Percentiles rank a stretch among this genome's conserved stretches.
Conservation (phyloP, 108 stramenopile genomes). For the Nitzschia inconspicua region DNA sequence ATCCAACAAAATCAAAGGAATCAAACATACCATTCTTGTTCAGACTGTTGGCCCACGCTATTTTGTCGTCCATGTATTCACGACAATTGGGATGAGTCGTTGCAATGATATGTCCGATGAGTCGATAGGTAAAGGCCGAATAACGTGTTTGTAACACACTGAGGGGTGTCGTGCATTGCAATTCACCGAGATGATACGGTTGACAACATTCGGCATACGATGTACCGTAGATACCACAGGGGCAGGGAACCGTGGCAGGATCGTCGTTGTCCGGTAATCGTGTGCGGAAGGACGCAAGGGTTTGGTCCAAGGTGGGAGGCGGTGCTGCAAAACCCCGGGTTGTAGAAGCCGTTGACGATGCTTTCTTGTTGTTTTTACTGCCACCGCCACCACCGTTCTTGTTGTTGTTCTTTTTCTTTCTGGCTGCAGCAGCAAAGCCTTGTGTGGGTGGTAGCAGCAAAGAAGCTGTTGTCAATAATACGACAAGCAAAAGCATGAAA, state of each 20-base stretch:
- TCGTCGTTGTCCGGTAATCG: conserved; percentile 56
- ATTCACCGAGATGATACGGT: conserved; percentile 28
- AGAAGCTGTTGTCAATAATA: too few relatives aligned
- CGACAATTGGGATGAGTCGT: conserved; percentile 64
- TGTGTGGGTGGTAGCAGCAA: too few relatives aligned
- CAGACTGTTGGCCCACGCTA: conserved; percentile 76
- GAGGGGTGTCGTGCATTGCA: conserved; percentile 16
- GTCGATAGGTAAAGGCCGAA: conserved; percentile 57
- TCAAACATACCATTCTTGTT: conserved; percentile 80
- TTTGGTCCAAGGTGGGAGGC: conserved; percentile 43
- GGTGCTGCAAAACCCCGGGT: conserved; percentile 73
- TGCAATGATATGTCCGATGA: conserved; percentile 54
- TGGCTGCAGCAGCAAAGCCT: too few relatives aligned
- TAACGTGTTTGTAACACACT: conserved; percentile 67
- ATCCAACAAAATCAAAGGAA: conserved; percentile 60
- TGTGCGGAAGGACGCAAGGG: conserved; percentile 43
- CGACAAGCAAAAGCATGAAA: too few relatives aligned
- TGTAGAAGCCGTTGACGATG: too few relatives aligned
- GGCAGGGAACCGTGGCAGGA: conserved; percentile 27
- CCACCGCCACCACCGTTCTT: too few relatives aligned
- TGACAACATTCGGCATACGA: conserved; percentile 56
- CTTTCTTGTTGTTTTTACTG: too few relatives aligned
- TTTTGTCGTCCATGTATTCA: conserved; percentile 50
- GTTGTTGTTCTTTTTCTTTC: too few relatives aligned
- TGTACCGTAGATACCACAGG: conserved; percentile 37